phyloP scores from a whole-genome alignment of 2,329 filamentous ascomycete species.

The Exophiala calicioides region DNA sequence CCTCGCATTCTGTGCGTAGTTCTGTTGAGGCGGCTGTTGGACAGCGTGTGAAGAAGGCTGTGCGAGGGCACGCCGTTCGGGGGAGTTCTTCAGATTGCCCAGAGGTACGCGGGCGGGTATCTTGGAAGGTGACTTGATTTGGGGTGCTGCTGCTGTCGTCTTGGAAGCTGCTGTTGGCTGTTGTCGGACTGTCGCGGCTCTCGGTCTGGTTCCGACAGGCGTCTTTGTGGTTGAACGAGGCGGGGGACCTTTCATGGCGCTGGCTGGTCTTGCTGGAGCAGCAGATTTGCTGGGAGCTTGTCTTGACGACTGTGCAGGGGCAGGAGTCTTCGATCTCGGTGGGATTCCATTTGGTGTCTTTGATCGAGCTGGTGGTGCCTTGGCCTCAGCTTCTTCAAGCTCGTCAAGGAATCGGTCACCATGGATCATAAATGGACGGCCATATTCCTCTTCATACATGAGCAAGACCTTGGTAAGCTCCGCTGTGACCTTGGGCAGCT shows the following conservation, averaged over 20 bases:
- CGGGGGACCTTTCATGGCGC: slow-evolving; percentile 43
- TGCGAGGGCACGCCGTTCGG: slow-evolving; percentile 64
- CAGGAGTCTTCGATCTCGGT: slow-evolving; percentile 52
- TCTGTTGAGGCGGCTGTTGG: slow-evolving; percentile 18
- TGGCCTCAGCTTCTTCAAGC: slow-evolving; percentile 65
- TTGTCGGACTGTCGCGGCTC: slow-evolving; percentile 44
- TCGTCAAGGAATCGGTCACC: slow-evolving; percentile 88
- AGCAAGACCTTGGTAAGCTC: slow-evolving; percentile 83
- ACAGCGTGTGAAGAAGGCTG: slow-evolving; percentile 36
- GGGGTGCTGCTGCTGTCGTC: slow-evolving; percentile 29
- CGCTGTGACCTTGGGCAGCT: slow-evolving; percentile 84
- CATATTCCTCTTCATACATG: slow-evolving; percentile 90
- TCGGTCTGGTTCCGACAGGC: slow-evolving; percentile 44
- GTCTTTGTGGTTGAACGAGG: slow-evolving; percentile 50
- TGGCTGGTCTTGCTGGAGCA: slow-evolving; percentile 34
- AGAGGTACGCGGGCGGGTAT: slow-evolving; percentile 51
- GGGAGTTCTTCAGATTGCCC: slow-evolving; percentile 66
- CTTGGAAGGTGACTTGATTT: slow-evolving; percentile 50
- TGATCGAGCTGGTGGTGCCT: slow-evolving; percentile 63
- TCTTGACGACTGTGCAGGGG: slow-evolving; percentile 31
- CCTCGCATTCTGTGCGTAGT: slow-evolving; percentile 35
- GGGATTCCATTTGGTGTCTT: slow-evolving; percentile 73
- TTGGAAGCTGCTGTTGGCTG: slow-evolving; percentile 25
- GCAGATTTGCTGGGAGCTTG: slow-evolving; percentile 20
- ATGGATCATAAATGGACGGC: slow-evolving; percentile 87